Evolutionary conservation across 371 early-diverging fungal genomes (phyloP).

Genomic region (Mycotypha africana): DNA sequence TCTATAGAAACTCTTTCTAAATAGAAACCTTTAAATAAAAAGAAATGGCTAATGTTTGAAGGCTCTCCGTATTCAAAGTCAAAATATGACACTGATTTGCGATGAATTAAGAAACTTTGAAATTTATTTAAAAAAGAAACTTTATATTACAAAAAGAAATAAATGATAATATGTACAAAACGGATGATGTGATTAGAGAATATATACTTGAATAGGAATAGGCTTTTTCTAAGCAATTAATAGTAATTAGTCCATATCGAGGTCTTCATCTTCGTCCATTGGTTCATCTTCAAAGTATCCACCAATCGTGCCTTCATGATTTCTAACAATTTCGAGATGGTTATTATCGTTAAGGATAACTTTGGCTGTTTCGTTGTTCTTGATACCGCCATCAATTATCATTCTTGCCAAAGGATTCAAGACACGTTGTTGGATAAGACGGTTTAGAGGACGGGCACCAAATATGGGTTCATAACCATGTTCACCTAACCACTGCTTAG

Average conservation of each 20-base stretch:
- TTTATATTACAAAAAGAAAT: no score
- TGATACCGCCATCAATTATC: constrained; percentile 74
- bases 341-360: constrained; percentile 33
- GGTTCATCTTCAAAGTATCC: constrained; percentile 35
- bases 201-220: no score
- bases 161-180: no score
- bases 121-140: no score
- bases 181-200: no score
- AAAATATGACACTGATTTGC: no score
- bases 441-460: constrained; percentile 82
- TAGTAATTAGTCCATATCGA: constrained; percentile 33
- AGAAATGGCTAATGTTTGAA: no score
- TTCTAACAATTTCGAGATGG: constrained; percentile 29
- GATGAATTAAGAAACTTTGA: no score
- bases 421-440: constrained; percentile 75
- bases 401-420: constrained; percentile 77
- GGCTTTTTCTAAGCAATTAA: no score
- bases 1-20: no score
- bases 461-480: constrained; percentile 82
- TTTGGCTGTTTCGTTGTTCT: constrained; percentile 57
- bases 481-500: constrained; percentile 75
- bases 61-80: no score
- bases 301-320: constrained; percentile 41
- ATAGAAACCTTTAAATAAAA: no score
- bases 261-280: constrained; percentile 34